phyloP scores from a whole-genome alignment of 352 stramenopile genomes.

The Stramenopiles sp. region DNA sequence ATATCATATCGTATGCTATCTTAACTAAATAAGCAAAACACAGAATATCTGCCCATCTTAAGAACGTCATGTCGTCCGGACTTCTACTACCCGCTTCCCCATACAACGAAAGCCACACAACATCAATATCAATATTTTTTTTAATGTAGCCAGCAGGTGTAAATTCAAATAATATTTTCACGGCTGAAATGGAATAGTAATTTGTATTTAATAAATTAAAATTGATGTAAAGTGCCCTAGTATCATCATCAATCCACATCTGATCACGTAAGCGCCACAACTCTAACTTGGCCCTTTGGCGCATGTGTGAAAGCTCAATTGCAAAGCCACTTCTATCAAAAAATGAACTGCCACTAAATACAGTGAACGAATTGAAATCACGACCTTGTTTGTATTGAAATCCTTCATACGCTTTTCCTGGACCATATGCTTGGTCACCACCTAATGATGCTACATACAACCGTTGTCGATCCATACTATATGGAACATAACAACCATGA shows the following conservation, averaged over 20 bases:
- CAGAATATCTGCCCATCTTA: background rate
- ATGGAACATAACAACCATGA: background rate
- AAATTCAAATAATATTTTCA: slow-evolving; percentile 8
- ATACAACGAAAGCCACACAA: background rate
- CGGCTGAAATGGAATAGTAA: background rate
- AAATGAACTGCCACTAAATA: background rate
- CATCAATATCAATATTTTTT: background rate
- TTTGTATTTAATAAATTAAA: slow-evolving; percentile 6
- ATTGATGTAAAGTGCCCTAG: background rate
- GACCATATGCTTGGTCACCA: background rate
- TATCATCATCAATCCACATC: background rate
- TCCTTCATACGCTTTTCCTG: background rate
- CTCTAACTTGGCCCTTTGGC: background rate
- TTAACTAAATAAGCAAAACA: background rate
- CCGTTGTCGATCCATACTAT: background rate
- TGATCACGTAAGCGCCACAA: background rate
- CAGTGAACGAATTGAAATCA: background rate
- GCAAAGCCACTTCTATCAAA: background rate
- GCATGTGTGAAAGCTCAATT: background rate
- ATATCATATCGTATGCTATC: background rate
- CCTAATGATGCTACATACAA: background rate
- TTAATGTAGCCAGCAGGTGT: background rate
- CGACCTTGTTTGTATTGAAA: background rate
- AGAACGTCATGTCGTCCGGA: background rate
- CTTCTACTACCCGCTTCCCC: background rate